Base-by-base conservation (phyloP, 805 yeast genomes). In the Candida xiaguanensis region DNA sequence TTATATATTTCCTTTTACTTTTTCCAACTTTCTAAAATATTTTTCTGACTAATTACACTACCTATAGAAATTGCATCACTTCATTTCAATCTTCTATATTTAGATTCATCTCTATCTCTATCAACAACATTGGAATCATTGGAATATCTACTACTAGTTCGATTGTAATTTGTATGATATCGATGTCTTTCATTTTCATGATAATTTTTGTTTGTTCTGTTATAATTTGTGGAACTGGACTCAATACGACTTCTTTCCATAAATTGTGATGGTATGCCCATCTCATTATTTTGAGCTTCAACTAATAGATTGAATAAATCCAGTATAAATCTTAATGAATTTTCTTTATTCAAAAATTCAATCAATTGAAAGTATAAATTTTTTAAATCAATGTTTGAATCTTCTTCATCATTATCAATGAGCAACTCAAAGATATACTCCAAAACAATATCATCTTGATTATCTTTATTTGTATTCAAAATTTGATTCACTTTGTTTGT, bases 381-480 rank as follows among this genome's bases (percentile, higher is more conserved):
- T 22, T 58, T 56, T n/a, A 72, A 66, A 38, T 65, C 63, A 5
- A 28, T 20, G 8, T 14, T 4, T 4, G 31, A 13, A 28, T 14
- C 29, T 25, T 38, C 36, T 8, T 34, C 17, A 13, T 46, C 42
- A 7, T 59, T 65, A 7, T 55, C 61, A 9, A 53, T 40, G 17
- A 77, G 50, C 32, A 76, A 51, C 48, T 77, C 78, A 35, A 55
- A 53, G 3, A 71, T 51, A 40, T 72, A 75, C 28, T 70, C 78
- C 2, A 63, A 56, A 5, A 71, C 61, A 3, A 76, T 67, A 17
- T 76, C 82, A 46, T 77, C 82, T 33, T 72, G 78, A 0, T 77
- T 77, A 9, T 24, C 18, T 3, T 16, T 29, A 29, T 11, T 29
- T 6, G 74, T 50, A 7, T 26, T 30, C 15, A 38, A 28, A 8